Conservation (phyloP, 2,329 filamentous ascomycete species). For the Hypoxylon sp. region DNA sequence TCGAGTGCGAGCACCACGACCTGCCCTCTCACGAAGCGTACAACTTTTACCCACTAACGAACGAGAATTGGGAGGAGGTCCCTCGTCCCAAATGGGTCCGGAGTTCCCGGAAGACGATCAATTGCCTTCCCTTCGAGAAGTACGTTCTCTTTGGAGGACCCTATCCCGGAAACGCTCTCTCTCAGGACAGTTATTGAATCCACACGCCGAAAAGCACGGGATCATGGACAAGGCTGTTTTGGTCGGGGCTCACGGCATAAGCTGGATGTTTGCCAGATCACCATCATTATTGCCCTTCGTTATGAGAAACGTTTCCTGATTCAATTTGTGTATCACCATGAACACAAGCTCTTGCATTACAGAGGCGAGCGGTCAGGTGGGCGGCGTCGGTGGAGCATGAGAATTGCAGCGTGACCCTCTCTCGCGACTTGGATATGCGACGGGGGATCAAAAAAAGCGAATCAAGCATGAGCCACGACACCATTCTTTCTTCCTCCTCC, state of each 20-base stretch:
- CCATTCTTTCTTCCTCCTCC: conserved; percentile 1
- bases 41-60: conserved; percentile 60
- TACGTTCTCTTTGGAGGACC: conserved; percentile 59
- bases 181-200: conserved; percentile 45
- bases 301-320: conserved; percentile 37
- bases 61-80: conserved; percentile 59
- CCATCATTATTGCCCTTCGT: conserved; percentile 12
- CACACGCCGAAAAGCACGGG: not conserved
- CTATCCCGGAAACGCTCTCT: conserved; percentile 53
- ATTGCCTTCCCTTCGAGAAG: conserved; percentile 59
- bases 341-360: conserved; percentile 42
- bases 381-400: conserved; percentile 27
- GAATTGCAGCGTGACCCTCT: conserved; percentile 17
- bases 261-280: conserved; percentile 21
- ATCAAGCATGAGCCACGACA: conserved; percentile 36
- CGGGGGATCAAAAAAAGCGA: not conserved
- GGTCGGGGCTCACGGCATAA: not conserved
- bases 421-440: conserved; percentile 19
- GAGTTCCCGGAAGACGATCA: conserved; percentile 54
- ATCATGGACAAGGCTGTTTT: not conserved
- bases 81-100: conserved; percentile 51
- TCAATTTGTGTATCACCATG: conserved; percentile 42
- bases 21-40: conserved; percentile 59
- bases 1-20: conserved; percentile 59
- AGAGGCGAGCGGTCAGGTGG: conserved; percentile 31